Evolutionary conservation across 2,329 filamentous ascomycete species (phyloP), one percentile per base, ranked within the genome.

Genomic region (Drechslerella dactyloides): DNA sequence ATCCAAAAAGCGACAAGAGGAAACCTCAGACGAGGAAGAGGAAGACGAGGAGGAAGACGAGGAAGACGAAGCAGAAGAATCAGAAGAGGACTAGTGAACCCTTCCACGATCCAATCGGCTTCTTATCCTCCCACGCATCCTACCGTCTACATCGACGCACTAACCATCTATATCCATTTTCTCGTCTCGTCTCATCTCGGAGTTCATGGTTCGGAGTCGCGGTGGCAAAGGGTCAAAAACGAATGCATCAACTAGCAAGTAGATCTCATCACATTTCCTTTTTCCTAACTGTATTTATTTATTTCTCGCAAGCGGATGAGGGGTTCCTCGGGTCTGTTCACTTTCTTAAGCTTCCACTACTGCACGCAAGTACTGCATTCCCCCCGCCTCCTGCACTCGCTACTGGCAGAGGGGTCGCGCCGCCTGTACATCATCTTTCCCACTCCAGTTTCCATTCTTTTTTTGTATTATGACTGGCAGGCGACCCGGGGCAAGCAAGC

Each of bases 41-140:
- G 69, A 73, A 54, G 64, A 54, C 8, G 62, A 46, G 24, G 62
- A 51, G 17, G 27, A 33, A 35, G 37, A 59, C 21, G 27, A 50
- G 15, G n/a, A n/a, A 37, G 52, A 64, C 37, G 52, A 37, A 7
- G 61, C 60, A 33, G 17, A 13, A 1, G 42, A 53, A 35, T 46
- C 42, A 8, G 74, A 77, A 74, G 48, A 66, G 77, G 69, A 68
- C 73, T 63, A 78, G 75, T 23, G 40, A 21, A 4, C 8, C 27
- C 44, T 48, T 48, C 17, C 44, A 11, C 19, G 21, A 21, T 19
- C 44, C 15, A 48, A 13, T 42, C n/a, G 13, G 11, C 37, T 42
- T 13, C 37, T 15, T 15, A 42, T 42, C 37, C 37, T 42, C 15
- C 37, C 11, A 4, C 13, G n/a, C 37, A 17, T 4, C 5, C n/a